These are phyloP conservation scores for Cladosporium sp. DNA, from an alignment of 2,329 filamentous ascomycete species.

Conservation along the genomic window DNA sequence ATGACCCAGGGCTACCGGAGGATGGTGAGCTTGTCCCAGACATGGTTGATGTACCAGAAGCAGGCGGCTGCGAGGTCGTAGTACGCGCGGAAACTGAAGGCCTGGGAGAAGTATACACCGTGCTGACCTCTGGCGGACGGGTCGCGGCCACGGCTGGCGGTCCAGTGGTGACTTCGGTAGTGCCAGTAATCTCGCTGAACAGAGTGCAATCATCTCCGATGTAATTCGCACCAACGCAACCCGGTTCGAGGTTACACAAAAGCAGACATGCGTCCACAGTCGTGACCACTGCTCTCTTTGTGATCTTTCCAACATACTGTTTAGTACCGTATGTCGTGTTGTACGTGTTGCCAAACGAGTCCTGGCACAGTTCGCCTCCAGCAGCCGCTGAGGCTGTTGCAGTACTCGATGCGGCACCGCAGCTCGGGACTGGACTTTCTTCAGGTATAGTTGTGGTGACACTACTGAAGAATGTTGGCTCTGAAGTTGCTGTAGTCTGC, in stretches of 20 bases:
- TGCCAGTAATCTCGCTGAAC: constrained; percentile 22
- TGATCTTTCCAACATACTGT: constrained; percentile 20
- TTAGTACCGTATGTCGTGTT: constrained; percentile 19
- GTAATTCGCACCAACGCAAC: constrained; percentile 25
- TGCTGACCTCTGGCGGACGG: constrained; percentile 16
- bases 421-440: constrained; percentile 7
- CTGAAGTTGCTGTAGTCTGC: background rate
- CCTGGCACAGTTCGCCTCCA: constrained; percentile 14
- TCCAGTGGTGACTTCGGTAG: constrained; percentile 16
- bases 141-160: constrained; percentile 15
- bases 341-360: constrained; percentile 22
- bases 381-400: background rate
- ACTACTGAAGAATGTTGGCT: constrained; percentile 6
- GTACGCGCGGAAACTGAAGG: constrained; percentile 9
- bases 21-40: background rate
- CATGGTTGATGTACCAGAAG: constrained; percentile 9
- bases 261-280: constrained; percentile 21
- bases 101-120: constrained; percentile 16
- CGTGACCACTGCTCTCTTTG: constrained; percentile 17
- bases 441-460: constrained; percentile 6
- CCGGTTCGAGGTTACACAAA: constrained; percentile 18
- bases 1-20: constrained; percentile 6
- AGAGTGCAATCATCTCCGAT: constrained; percentile 22
- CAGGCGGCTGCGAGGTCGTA: constrained; percentile 7
- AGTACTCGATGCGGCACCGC: constrained; percentile 1